Percentiles rank a stretch among this genome's conserved stretches.
Conservation (phyloP, 2,329 filamentous ascomycete species). For the Drechslerella stenobrocha region DNA sequence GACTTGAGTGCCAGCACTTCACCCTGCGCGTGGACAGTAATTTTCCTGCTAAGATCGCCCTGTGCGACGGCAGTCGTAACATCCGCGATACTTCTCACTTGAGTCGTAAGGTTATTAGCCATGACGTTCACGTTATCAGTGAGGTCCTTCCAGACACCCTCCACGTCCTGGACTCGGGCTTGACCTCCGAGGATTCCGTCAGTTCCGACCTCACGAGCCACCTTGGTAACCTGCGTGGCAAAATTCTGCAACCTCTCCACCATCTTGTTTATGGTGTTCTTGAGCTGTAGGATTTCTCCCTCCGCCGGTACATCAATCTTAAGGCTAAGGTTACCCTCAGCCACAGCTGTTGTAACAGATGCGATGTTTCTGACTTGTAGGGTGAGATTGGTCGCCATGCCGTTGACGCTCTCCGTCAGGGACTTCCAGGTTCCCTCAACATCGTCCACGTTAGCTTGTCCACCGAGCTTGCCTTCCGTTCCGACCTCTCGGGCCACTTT, state of each 20-base stretch:
- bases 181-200: constrained; percentile 93
- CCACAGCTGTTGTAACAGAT: constrained; percentile 92
- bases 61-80: constrained; percentile 74
- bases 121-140: constrained; percentile 89
- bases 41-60: constrained; percentile 93
- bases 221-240: constrained; percentile 90
- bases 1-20: constrained; percentile 93
- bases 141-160: constrained; percentile 96
- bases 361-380: constrained; percentile 98
- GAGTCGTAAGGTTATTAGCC: constrained; percentile 82
- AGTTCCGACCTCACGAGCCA: constrained; percentile 93
- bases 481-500: constrained; percentile 88
- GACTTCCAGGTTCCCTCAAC: constrained; percentile 98
- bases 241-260: constrained; percentile 98
- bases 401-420: constrained; percentile 92
- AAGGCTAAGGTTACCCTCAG: constrained; percentile 88
- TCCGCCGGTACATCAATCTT: constrained; percentile 94
- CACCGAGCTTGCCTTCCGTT: constrained; percentile 89
- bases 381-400: constrained; percentile 97
- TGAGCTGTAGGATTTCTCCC: constrained; percentile 91
- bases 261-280: constrained; percentile 98
- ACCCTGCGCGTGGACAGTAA: constrained; percentile 90
- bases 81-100: constrained; percentile 92
- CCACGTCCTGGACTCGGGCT: constrained; percentile 80
- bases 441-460: constrained; percentile 92